phyloP scores from a whole-genome alignment of 345 rosid genomes.

The Citrus inodora region DNA sequence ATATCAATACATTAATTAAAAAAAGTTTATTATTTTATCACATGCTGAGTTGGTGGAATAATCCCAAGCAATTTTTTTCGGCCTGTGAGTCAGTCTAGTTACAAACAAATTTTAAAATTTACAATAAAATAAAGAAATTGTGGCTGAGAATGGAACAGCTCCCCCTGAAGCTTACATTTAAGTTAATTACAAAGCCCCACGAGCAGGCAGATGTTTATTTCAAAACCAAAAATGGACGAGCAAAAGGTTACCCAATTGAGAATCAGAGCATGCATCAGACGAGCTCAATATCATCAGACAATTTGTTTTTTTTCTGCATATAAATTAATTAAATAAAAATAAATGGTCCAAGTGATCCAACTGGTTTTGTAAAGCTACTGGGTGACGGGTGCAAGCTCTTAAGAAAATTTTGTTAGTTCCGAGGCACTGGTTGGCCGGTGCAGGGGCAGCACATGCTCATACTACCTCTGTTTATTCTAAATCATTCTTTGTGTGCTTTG shows the following conservation, averaged over 20 bases:
- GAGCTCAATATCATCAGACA: neutral
- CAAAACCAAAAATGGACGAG: too few relatives aligned
- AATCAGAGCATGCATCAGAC: neutral
- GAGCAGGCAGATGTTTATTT: neutral
- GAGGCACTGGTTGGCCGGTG: slow-evolving; percentile 1
- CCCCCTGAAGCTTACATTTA: neutral
- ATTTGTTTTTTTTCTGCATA: neutral
- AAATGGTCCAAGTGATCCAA: neutral
- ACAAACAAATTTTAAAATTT: too few relatives aligned
- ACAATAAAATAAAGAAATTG: neutral
- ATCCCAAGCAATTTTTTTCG: too few relatives aligned
- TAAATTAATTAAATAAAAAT: neutral
- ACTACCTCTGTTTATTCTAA: neutral
- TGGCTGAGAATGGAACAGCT: slow-evolving; percentile 2
- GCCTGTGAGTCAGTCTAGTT: too few relatives aligned
- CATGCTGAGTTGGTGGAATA: too few relatives aligned
- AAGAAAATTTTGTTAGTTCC: neutral
- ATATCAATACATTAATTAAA: too few relatives aligned
- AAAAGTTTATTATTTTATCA: too few relatives aligned
- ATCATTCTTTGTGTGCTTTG: neutral
- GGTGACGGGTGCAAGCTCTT: neutral
- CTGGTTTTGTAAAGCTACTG: neutral
- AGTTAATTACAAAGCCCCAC: neutral
- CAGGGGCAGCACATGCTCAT: neutral
- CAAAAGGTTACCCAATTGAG: neutral